These are phyloP conservation scores for Hymenoscyphus fraxineus DNA, from an alignment of 2,329 filamentous ascomycete genomes.

Conservation along the genomic window DNA sequence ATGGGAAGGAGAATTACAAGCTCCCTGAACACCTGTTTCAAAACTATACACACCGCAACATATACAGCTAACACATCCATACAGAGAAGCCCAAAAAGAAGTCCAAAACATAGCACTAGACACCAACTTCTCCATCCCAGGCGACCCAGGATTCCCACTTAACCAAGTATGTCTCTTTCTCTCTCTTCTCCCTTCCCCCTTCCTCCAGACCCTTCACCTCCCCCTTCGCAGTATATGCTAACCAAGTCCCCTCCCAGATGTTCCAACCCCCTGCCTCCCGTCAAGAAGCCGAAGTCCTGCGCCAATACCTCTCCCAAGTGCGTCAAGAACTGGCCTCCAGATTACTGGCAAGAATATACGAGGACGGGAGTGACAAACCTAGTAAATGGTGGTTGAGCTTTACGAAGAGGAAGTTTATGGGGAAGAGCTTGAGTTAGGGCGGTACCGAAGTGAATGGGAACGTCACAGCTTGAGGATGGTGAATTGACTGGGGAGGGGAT, in stretches of 20 bases:
- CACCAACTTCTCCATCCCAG: conserved; percentile 87
- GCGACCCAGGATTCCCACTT: conserved; percentile 86
- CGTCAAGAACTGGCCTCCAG: conserved; percentile 84
- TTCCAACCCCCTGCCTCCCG: conserved; percentile 85
- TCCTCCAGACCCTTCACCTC: conserved; percentile 70
- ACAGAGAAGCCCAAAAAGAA: conserved; percentile 60
- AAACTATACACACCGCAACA: not conserved
- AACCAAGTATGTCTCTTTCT: conserved; percentile 97
- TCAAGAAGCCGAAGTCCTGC: conserved; percentile 82
- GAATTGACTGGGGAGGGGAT: not conserved
- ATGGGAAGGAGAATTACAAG: not conserved
- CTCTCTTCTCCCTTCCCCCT: conserved; percentile 81
- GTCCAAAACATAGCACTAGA: conserved; percentile 90
- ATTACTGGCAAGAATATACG: conserved; percentile 82
- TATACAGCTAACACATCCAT: conserved; percentile 5
- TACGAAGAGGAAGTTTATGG: conserved; percentile 99
- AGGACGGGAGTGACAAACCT: conserved; percentile 70
- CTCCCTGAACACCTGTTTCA: no score
- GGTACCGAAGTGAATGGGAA: not conserved
- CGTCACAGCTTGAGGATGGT: not conserved
- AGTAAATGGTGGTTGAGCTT: conserved; percentile 98
- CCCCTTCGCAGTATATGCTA: not conserved
- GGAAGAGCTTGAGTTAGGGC: conserved; percentile 68
- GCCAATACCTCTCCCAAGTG: conserved; percentile 88
- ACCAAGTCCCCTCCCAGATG: conserved; percentile 44